phyloP scores from a whole-genome alignment of 441 rosid genomes.

The Populus hybrid region DNA sequence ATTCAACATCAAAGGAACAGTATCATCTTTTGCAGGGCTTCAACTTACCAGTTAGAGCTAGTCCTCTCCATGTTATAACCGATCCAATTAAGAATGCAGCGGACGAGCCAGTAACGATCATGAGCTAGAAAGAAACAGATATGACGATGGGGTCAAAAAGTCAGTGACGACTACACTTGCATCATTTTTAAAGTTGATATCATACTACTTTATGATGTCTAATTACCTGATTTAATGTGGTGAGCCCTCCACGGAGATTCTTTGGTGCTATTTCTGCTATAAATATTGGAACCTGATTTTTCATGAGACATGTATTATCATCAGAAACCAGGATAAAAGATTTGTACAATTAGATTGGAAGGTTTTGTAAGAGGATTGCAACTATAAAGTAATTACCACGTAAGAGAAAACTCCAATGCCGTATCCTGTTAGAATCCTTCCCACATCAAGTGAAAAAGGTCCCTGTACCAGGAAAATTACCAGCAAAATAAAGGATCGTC shows the following conservation, averaged over 20 bases:
- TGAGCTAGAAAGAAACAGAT: conserved; percentile 42
- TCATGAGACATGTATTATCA: background rate
- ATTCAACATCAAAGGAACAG: background rate
- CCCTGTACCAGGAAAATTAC: conserved; percentile 36
- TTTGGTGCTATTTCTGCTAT: conserved; percentile 92
- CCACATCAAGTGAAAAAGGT: conserved; percentile 57
- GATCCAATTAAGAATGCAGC: conserved; percentile 62
- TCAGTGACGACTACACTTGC: background rate
- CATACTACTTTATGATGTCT: background rate
- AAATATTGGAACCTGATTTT: conserved; percentile 65
- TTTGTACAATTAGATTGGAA: background rate
- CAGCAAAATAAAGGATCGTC: background rate
- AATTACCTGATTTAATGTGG: conserved; percentile 67
- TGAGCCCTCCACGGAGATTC: conserved; percentile 86
- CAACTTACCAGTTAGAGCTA: conserved; percentile 69
- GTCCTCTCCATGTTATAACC: conserved; percentile 70
- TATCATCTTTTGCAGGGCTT: background rate
- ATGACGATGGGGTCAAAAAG: background rate
- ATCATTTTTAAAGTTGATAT: background rate
- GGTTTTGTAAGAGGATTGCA: no score
- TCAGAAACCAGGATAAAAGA: background rate
- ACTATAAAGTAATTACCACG: conserved; percentile 49
- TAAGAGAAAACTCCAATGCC: conserved; percentile 87
- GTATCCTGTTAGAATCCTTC: conserved; percentile 80
- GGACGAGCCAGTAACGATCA: conserved; percentile 75